phyloP scores from a whole-genome alignment of 2,329 filamentous ascomycete genomes.

The Fusarium sp. region DNA sequence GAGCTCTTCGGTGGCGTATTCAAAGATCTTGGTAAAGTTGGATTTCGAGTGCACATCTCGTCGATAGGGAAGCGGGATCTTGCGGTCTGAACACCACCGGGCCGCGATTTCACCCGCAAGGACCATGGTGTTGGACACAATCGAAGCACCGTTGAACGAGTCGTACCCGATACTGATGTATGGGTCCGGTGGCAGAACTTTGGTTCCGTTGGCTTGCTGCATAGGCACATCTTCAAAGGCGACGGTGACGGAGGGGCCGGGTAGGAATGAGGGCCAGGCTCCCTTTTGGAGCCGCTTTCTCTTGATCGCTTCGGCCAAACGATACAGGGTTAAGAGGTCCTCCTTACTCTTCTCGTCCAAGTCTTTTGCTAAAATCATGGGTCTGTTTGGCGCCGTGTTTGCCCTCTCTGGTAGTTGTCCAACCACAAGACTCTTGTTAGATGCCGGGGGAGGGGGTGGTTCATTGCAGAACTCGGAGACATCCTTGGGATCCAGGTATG shows the following conservation, averaged over 20 bases:
- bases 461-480: constrained; percentile 63
- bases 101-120: constrained; percentile 75
- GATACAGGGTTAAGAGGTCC: constrained; percentile 64
- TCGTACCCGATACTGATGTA: constrained; percentile 61
- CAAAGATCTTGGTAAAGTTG: constrained; percentile 57
- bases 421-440: constrained; percentile 49
- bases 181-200: constrained; percentile 62
- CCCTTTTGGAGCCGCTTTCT: constrained; percentile 62
- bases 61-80: constrained; percentile 73
- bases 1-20: constrained; percentile 54
- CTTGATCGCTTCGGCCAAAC: constrained; percentile 64
- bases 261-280: constrained; percentile 65
- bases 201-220: constrained; percentile 23
- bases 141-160: constrained; percentile 50
- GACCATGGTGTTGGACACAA: constrained; percentile 67
- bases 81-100: constrained; percentile 71
- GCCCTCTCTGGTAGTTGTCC: constrained; percentile 43
- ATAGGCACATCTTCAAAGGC: constrained; percentile 56
- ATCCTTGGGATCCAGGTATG: constrained; percentile 70
- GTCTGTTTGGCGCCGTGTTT: constrained; percentile 52
- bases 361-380: constrained; percentile 61
- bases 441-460: constrained; percentile 38
- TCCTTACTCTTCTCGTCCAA: constrained; percentile 60
- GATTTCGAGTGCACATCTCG: constrained; percentile 60
- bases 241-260: constrained; percentile 61